Conservation (phyloP, 345 rosid genomes). For the Theobroma cacao region DNA sequence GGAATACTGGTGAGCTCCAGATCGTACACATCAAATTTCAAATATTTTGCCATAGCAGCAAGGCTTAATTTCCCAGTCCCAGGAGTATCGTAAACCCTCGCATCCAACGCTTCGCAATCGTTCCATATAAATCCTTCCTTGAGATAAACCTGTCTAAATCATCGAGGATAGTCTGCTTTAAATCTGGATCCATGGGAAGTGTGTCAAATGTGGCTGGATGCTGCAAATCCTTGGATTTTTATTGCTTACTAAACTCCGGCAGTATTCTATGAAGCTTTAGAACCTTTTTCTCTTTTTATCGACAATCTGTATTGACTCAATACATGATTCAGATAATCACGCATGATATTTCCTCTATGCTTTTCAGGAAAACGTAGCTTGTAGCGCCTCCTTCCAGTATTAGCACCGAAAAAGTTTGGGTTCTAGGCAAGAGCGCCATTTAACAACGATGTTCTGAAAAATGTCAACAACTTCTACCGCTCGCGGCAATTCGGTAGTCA, state of each 20-base stretch:
- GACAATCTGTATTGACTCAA: no score
- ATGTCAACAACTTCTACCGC: no score
- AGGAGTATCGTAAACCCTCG: slow-evolving; percentile 31
- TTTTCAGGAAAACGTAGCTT: no score
- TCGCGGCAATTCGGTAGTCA: no score
- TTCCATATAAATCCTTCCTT: slow-evolving; percentile 25
- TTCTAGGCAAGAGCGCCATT: no score
- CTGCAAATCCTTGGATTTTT: neutral
- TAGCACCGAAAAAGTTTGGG: no score
- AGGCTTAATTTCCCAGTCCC: slow-evolving; percentile 37
- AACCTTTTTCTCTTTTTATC: slow-evolving; percentile 8
- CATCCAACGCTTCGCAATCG: slow-evolving; percentile 33
- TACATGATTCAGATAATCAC: no score
- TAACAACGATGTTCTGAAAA: no score
- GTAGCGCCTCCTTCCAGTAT: no score
- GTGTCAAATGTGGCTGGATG: slow-evolving; percentile 31
- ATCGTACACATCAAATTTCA: slow-evolving; percentile 29
- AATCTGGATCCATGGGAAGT: slow-evolving; percentile 21
- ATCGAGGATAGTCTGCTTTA: slow-evolving; percentile 18
- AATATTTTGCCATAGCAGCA: slow-evolving; percentile 35
- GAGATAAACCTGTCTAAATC: slow-evolving; percentile 29
- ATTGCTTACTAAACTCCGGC: no score
- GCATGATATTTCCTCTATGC: no score
- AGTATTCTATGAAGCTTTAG: no score
- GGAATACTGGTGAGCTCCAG: slow-evolving; percentile 17